A percentile compares a stretch with the other conserved stretches of the same genome.
Conservation (phyloP, 1,139 yeast species). For the Scheffersomyces cryptocercus region DNA sequence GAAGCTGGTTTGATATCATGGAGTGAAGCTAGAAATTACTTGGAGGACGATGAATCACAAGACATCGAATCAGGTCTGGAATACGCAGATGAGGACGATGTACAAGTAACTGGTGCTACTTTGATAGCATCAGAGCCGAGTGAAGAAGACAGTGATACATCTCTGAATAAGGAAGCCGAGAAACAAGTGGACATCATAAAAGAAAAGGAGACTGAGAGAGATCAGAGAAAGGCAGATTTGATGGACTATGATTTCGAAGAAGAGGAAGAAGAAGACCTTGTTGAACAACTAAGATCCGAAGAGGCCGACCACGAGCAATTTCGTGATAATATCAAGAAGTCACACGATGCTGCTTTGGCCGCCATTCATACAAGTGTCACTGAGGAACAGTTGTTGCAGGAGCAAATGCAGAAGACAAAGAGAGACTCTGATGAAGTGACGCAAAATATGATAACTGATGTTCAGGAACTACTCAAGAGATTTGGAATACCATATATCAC, state of each 20-base stretch:
- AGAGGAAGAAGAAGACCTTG: slow-evolving; percentile 70
- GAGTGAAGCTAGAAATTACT: slow-evolving; percentile 41
- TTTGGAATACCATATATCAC: slow-evolving; percentile 94
- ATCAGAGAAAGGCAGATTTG: slow-evolving; percentile 19
- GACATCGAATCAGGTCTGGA: slow-evolving; percentile 3
- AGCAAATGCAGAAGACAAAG: slow-evolving; percentile 63
- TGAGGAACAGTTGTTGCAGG: slow-evolving; percentile 56
- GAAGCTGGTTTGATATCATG: slow-evolving; percentile 52
- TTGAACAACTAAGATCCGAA: slow-evolving; percentile 65
- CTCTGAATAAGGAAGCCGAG: background rate
- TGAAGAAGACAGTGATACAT: slow-evolving; percentile 11
- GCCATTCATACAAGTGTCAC: slow-evolving; percentile 38
- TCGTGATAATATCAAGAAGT: slow-evolving; percentile 43
- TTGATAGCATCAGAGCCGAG: no score
- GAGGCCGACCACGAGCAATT: slow-evolving; percentile 71
- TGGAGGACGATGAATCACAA: slow-evolving; percentile 15
- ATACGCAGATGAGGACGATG: slow-evolving; percentile 4
- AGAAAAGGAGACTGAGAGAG: slow-evolving; percentile 1
- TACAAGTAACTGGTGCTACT: slow-evolving; percentile 4
- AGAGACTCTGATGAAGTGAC: slow-evolving; percentile 94
- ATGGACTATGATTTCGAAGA: slow-evolving; percentile 71
- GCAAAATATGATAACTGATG: slow-evolving; percentile 80
- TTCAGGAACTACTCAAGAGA: slow-evolving; percentile 78
- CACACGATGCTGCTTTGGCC: slow-evolving; percentile 18
- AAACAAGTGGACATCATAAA: slow-evolving; percentile 5